Conservation (phyloP, 2,329 filamentous ascomycete species). For the Calonectria multiphialidica region DNA sequence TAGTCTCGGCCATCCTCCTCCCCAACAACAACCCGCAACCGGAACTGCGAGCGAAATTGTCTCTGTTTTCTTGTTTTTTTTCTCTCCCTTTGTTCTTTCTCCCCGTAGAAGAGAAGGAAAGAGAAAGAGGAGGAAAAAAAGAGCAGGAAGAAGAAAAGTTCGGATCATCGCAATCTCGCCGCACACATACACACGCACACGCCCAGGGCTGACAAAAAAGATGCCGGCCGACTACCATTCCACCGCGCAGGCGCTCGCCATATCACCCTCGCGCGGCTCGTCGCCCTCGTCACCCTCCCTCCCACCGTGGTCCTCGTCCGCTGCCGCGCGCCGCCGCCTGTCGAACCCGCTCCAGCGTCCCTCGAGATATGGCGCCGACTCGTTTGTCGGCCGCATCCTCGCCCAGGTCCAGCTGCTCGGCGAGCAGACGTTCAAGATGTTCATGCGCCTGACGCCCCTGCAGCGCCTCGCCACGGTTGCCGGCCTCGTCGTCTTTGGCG, state of each 20-base stretch:
- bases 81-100: background rate
- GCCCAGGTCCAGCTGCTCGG: slow-evolving; percentile 56
- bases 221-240: slow-evolving; percentile 67
- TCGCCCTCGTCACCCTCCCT: slow-evolving; percentile 48
- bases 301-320: slow-evolving; percentile 39
- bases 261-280: slow-evolving; percentile 51
- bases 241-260: slow-evolving; percentile 62
- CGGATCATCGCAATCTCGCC: background rate
- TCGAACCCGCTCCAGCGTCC: slow-evolving; percentile 55
- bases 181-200: background rate
- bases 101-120: background rate
- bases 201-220: background rate
- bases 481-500: slow-evolving; percentile 62
- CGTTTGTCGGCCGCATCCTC: slow-evolving; percentile 48
- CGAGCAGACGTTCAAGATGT: slow-evolving; percentile 60
- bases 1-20: slow-evolving; percentile 2
- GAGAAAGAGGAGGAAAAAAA: background rate
- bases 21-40: background rate
- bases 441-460: slow-evolving; percentile 66
- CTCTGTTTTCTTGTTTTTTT: background rate
- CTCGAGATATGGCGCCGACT: slow-evolving; percentile 39
- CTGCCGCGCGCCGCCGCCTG: slow-evolving; percentile 50
- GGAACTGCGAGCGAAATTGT: background rate
- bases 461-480: slow-evolving; percentile 72
- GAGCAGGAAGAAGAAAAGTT: background rate